Percentiles rank a stretch among this genome's conserved stretches.
Conservation (phyloP, 306 rosid species). For the Delonix regia region DNA sequence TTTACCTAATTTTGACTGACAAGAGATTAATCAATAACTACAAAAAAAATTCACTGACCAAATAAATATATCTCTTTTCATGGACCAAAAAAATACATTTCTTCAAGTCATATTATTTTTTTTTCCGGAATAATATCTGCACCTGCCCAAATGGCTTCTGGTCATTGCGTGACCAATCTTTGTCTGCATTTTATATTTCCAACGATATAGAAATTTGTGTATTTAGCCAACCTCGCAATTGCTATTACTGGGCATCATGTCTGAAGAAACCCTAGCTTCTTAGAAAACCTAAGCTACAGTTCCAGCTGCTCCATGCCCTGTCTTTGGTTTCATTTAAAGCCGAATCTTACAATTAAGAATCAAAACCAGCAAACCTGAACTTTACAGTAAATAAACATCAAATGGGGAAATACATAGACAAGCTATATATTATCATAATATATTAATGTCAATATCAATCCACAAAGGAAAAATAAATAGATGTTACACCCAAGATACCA, state of each 20-base stretch:
- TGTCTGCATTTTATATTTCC: constrained; percentile 5
- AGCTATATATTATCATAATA: neutral
- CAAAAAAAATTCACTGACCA: neutral
- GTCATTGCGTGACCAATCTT: neutral
- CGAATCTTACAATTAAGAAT: neutral
- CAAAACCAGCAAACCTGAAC: neutral
- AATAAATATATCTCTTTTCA: neutral
- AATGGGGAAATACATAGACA: constrained; percentile 12
- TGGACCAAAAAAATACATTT: neutral
- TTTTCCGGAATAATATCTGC: neutral
- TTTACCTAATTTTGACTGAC: neutral
- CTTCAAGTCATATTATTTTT: neutral
- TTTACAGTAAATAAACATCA: neutral
- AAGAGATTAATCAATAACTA: neutral
- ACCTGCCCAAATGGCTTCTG: neutral
- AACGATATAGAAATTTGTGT: neutral
- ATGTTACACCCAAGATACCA: neutral
- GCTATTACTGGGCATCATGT: constrained; percentile 2
- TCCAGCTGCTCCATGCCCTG: constrained; percentile 8
- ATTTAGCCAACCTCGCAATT: neutral
- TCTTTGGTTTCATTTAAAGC: neutral
- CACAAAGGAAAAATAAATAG: neutral
- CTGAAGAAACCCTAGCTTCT: constrained; percentile 43
- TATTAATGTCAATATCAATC: constrained; percentile 13
- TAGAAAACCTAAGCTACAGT: constrained; percentile 19